A percentile compares a stretch with the other conserved stretches of the same genome.
phyloP scores from a whole-genome alignment of 2,329 filamentous ascomycete genomes.

The Botryosphaeria dothidea region DNA sequence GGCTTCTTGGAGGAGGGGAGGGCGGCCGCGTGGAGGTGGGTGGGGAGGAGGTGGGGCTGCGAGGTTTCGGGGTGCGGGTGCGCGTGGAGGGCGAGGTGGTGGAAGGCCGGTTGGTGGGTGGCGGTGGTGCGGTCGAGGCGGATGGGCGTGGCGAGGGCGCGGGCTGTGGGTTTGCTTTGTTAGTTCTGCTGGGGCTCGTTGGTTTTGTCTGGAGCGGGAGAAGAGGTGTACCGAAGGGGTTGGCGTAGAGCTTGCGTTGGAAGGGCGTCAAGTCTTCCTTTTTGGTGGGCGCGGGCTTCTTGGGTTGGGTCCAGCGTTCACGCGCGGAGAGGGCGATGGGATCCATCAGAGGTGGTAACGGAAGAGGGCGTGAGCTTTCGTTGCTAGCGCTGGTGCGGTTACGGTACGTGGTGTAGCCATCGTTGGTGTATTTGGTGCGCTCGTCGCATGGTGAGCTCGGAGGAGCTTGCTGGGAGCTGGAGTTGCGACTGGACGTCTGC shows the following conservation, averaged over 20 bases:
- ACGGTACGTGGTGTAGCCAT: slow-evolving; percentile 32
- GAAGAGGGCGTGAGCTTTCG: slow-evolving; percentile 39
- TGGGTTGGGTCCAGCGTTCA: slow-evolving; percentile 41
- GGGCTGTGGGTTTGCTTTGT: no score
- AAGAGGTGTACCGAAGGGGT: slow-evolving; percentile 61
- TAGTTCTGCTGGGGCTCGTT: neutral
- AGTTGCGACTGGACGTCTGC: neutral
- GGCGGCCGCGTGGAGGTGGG: slow-evolving; percentile 13
- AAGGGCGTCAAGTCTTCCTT: slow-evolving; percentile 48
- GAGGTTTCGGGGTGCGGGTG: slow-evolving; percentile 56
- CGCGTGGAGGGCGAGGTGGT: slow-evolving; percentile 63
- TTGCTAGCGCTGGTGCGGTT: slow-evolving; percentile 35
- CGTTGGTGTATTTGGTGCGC: slow-evolving; percentile 4
- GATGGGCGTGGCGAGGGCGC: slow-evolving; percentile 61
- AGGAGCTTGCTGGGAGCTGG: slow-evolving; percentile 6
- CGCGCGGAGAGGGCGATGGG: slow-evolving; percentile 40
- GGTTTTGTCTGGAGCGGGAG: neutral
- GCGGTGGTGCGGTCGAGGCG: slow-evolving; percentile 57
- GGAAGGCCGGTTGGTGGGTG: slow-evolving; percentile 57
- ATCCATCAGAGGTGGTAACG: slow-evolving; percentile 52
- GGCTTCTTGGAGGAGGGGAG: neutral
- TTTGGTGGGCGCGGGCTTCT: slow-evolving; percentile 37
- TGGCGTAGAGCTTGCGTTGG: slow-evolving; percentile 60
- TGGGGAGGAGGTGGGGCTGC: slow-evolving; percentile 59
- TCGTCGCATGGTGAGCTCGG: neutral